Percentiles rank a stretch among this genome's conserved stretches.
Conservation (phyloP, 306 rosid genomes). For the Castanopsis chinensis region DNA sequence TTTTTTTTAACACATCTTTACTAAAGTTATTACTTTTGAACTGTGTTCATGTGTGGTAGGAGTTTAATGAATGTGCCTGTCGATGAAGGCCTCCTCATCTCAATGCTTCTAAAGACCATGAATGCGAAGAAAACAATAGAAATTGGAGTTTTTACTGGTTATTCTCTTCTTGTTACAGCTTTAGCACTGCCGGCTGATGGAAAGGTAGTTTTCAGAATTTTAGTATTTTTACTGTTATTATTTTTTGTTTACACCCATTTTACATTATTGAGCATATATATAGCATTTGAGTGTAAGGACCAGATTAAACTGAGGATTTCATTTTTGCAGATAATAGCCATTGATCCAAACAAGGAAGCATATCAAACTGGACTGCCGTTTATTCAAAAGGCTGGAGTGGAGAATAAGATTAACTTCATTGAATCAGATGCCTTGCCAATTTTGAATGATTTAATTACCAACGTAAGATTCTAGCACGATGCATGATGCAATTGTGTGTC, state of each 20-base stretch:
- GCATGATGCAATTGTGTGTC: no score
- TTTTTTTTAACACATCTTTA: not conserved
- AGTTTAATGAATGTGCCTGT: constrained; percentile 43
- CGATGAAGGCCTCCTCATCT: constrained; percentile 52
- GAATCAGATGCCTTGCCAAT: constrained; percentile 21
- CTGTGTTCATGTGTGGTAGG: constrained; percentile 20
- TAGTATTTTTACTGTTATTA: no score
- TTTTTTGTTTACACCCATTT: no score
- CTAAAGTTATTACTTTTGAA: no score
- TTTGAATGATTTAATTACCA: constrained; percentile 21
- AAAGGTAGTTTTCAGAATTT: constrained; percentile 24
- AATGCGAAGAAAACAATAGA: constrained; percentile 63
- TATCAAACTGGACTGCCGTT: constrained; percentile 47
- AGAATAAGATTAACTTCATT: constrained; percentile 42
- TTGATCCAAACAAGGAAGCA: constrained; percentile 42
- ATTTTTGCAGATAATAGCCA: constrained; percentile 33
- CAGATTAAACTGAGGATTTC: no score
- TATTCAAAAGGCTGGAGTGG: constrained; percentile 47
- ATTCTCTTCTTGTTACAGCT: constrained; percentile 66
- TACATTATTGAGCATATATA: no score
- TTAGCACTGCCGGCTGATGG: constrained; percentile 51
- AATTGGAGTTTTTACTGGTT: constrained; percentile 63
- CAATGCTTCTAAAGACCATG: constrained; percentile 51
- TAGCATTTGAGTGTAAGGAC: no score
- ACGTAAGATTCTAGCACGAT: constrained; percentile 14